These are phyloP conservation scores for Bjerkandera adusta DNA, from an alignment of 1,284 basidiomycete species.

Conservation along the genomic window DNA sequence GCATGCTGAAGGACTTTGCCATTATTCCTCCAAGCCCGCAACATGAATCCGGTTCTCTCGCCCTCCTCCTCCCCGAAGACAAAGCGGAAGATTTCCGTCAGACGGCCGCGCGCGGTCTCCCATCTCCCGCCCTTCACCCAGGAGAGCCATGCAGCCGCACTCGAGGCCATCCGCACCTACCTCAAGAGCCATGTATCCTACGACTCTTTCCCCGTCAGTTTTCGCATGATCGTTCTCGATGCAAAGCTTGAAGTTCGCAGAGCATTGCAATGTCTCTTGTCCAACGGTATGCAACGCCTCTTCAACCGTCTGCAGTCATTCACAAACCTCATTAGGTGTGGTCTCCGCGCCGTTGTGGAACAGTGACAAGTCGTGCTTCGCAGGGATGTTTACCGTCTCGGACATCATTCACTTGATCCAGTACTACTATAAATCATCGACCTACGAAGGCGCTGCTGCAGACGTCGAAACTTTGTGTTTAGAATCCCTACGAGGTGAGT, in stretches of 20 bases:
- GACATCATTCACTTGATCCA: conserved; percentile 97
- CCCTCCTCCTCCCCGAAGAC: conserved; percentile 35
- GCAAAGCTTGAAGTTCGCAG: conserved; percentile 93
- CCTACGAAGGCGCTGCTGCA: conserved; percentile 84
- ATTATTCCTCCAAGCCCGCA: too few species aligned
- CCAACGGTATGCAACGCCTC: conserved; percentile 64
- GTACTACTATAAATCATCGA: conserved; percentile 88
- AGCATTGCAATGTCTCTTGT: conserved; percentile 84
- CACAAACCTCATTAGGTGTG: conserved; percentile 59
- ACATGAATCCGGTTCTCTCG: conserved; percentile 42
- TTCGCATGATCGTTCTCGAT: conserved; percentile 95
- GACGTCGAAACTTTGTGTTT: conserved; percentile 96
- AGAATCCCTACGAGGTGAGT: conserved; percentile 81
- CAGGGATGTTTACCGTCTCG: conserved; percentile 94
- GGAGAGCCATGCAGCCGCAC: conserved; percentile 72
- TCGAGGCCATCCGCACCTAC: conserved; percentile 78
- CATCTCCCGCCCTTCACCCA: conserved; percentile 57
- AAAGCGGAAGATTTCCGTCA: conserved; percentile 40
- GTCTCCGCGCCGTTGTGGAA: conserved; percentile 99
- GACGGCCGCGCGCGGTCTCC: conserved; percentile 53
- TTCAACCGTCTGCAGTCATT: conserved; percentile 5
- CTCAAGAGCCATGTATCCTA: conserved; percentile 87
- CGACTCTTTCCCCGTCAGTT: conserved; percentile 95
- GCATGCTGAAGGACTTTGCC: too few species aligned
- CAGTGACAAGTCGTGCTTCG: conserved; percentile 86